phyloP scores from a whole-genome alignment of 345 rosid genomes.

The Conringia planisiliqua region DNA sequence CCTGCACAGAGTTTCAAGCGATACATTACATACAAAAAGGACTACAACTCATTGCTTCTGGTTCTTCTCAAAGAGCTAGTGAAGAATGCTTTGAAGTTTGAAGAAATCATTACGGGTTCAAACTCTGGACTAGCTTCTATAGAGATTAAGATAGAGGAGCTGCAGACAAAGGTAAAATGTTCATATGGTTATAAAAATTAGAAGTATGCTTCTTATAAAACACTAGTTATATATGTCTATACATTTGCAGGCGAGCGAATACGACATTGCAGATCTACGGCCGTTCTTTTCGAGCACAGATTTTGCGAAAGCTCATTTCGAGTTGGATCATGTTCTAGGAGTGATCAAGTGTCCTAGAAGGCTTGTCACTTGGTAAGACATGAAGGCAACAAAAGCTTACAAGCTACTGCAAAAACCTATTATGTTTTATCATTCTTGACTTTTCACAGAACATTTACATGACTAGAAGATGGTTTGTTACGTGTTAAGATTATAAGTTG shows the following conservation, averaged over 20 bases:
- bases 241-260: constrained; percentile 70
- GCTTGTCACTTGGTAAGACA: constrained; percentile 32
- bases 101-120: constrained; percentile 78
- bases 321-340: constrained; percentile 50
- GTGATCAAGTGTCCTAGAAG: constrained; percentile 55
- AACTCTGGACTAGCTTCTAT: constrained; percentile 52
- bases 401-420: neutral
- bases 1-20: constrained; percentile 80
- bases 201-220: neutral
- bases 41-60: constrained; percentile 74
- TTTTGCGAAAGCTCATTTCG: constrained; percentile 65
- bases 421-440: neutral
- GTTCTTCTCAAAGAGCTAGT: constrained; percentile 77
- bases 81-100: constrained; percentile 74
- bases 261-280: constrained; percentile 66
- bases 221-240: neutral
- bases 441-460: neutral
- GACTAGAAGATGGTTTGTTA: neutral
- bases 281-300: constrained; percentile 77
- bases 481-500: neutral
- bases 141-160: constrained; percentile 73
- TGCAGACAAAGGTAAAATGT: constrained; percentile 62
- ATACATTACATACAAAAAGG: constrained; percentile 90
- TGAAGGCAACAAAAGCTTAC: neutral
- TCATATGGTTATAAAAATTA: neutral